These are phyloP conservation scores for Kondoa malvinella DNA, from an alignment of 768 basidiomycete genomes.

Conservation along the genomic window DNA sequence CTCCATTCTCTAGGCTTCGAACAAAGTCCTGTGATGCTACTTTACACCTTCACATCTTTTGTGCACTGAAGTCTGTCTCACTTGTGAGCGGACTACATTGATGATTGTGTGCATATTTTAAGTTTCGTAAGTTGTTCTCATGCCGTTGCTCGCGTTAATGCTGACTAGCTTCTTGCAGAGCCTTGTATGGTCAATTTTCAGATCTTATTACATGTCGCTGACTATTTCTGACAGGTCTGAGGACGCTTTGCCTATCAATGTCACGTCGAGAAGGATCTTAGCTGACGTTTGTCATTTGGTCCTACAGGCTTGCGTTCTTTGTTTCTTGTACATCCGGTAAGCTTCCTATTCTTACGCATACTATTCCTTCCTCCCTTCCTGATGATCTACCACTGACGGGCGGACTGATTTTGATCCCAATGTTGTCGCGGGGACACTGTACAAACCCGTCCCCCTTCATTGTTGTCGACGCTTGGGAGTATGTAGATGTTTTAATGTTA, in stretches of 20 bases:
- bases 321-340: not conserved
- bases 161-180: not conserved
- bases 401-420: not conserved
- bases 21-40: not conserved
- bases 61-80: not conserved
- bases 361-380: not conserved
- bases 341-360: not conserved
- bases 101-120: not conserved
- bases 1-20: not conserved
- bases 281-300: not conserved
- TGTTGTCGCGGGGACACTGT: no score
- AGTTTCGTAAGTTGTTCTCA: no score
- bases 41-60: not conserved
- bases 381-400: not conserved
- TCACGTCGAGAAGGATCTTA: not conserved
- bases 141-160: not conserved
- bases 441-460: no score
- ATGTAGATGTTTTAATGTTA: no score
- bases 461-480: no score
- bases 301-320: not conserved
- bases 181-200: no score
- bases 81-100: not conserved
- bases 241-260: not conserved
- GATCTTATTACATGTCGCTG: not conserved
- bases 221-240: not conserved